These are phyloP conservation scores for Sarocladiaceae sp. DNA, from an alignment of 2,329 filamentous ascomycete genomes.

Conservation along the genomic window DNA sequence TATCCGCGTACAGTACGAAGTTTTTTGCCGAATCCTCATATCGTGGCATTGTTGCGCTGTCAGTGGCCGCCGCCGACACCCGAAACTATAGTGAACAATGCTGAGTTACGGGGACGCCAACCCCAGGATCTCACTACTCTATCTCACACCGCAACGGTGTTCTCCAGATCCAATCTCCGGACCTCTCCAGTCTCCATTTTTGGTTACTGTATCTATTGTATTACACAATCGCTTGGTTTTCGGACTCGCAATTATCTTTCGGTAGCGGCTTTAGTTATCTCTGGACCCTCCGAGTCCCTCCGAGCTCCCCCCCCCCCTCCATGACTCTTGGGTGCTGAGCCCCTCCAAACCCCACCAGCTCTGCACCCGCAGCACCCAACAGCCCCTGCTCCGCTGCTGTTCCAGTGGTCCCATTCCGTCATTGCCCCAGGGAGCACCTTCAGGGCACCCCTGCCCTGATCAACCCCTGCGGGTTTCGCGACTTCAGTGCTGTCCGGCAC, in stretches of 20 bases:
- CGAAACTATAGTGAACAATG: no score
- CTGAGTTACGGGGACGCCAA: no score
- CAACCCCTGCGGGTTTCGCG: no score
- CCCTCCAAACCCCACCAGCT: background rate
- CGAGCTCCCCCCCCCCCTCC: background rate
- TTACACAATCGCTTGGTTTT: slow-evolving; percentile 8
- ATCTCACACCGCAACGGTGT: background rate
- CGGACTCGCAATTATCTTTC: no score
- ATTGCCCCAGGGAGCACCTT: background rate
- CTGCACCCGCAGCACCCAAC: background rate
- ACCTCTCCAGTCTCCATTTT: no score
- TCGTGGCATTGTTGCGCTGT: no score
- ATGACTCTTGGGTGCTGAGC: no score
- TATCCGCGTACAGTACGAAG: slow-evolving; percentile 4
- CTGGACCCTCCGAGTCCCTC: slow-evolving; percentile 2
- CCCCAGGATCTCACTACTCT: no score
- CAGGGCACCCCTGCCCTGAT: slow-evolving; percentile 2
- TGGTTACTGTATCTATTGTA: background rate
- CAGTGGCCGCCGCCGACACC: no score
- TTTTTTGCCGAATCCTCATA: no score
- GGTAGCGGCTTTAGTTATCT: slow-evolving; percentile 6
- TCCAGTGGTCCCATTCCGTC: background rate
- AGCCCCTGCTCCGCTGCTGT: no score
- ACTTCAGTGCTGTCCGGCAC: no score
- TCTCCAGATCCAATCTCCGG: slow-evolving; percentile 3